These are phyloP conservation scores for Dovyalis caffra DNA, from an alignment of 345 rosid genomes.

Conservation along the genomic window DNA sequence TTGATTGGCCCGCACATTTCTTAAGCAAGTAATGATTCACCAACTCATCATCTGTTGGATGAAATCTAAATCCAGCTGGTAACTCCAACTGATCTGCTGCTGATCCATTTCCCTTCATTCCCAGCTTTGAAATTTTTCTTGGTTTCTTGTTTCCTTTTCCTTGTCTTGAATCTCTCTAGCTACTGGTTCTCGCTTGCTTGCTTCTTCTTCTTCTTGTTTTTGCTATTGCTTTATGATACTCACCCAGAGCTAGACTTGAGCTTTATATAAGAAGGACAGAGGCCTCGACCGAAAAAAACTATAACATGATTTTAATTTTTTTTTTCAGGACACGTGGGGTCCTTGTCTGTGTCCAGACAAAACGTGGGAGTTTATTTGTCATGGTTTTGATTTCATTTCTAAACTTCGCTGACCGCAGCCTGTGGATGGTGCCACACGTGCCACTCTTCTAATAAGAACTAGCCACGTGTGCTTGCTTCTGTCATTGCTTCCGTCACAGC, in stretches of 20 bases:
- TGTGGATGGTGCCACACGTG: not conserved
- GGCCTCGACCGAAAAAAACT: too few relatives aligned
- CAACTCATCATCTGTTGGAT: slow-evolving; percentile 91
- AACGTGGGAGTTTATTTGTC: slow-evolving; percentile 12
- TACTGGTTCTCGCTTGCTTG: not conserved
- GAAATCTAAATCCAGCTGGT: slow-evolving; percentile 93
- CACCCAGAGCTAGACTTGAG: not conserved
- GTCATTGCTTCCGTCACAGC: slow-evolving; percentile 41
- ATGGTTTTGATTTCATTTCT: not conserved
- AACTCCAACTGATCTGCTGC: slow-evolving; percentile 43
- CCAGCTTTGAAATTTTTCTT: not conserved
- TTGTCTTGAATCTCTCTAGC: not conserved
- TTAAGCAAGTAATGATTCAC: slow-evolving; percentile 69
- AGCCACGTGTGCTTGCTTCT: not conserved
- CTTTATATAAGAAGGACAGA: slow-evolving; percentile 2
- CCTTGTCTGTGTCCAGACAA: not conserved
- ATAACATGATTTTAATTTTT: too few relatives aligned
- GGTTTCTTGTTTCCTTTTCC: not conserved
- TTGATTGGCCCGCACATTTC: slow-evolving; percentile 58
- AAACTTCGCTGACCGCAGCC: slow-evolving; percentile 5
- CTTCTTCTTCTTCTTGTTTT: not conserved
- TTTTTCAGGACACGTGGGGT: not conserved
- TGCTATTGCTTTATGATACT: not conserved
- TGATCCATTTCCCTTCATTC: slow-evolving; percentile 35
- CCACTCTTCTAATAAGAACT: not conserved